Percentiles rank a stretch among this genome's conserved stretches.
These are phyloP conservation scores for Microbotryomycetes sp. DNA, from an alignment of 1,284 basidiomycete genomes.

Conservation along the genomic window DNA sequence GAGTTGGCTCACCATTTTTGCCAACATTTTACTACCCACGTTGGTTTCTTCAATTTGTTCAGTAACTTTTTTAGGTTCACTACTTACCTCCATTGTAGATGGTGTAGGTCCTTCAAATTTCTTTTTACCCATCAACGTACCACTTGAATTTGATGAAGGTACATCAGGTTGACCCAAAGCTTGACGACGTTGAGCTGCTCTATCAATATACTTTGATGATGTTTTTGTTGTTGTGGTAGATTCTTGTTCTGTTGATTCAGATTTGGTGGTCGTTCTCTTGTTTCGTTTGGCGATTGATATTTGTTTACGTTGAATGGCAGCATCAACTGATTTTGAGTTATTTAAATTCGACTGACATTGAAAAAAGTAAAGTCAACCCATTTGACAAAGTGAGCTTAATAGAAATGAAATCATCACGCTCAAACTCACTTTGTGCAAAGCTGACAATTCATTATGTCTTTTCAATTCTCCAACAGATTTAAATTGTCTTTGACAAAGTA, in stretches of 20 bases:
- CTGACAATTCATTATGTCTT: conserved; percentile 81
- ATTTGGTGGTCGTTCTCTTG: conserved; percentile 43
- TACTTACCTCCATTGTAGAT: conserved; percentile 49
- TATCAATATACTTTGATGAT: conserved; percentile 77
- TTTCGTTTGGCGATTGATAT: conserved; percentile 60
- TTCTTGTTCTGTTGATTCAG: conserved; percentile 42
- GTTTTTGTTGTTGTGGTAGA: conserved; percentile 28
- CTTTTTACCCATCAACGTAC: conserved; percentile 39
- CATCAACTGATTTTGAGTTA: conserved; percentile 22
- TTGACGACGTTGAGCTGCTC: conserved; percentile 77
- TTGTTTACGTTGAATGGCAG: conserved; percentile 14
- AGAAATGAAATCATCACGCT: neutral
- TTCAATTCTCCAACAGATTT: conserved; percentile 73
- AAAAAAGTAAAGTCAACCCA: neutral
- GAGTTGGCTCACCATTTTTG: conserved; percentile 76
- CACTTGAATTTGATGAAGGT: conserved; percentile 53
- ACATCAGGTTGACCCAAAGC: conserved; percentile 84
- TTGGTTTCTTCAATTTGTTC: conserved; percentile 71
- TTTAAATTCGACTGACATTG: conserved; percentile 33
- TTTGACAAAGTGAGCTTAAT: neutral
- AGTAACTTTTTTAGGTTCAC: conserved; percentile 56
- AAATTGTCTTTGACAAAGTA: conserved; percentile 87
- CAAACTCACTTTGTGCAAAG: conserved; percentile 63
- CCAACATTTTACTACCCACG: conserved; percentile 79
- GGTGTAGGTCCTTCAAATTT: conserved; percentile 57